Percentiles rank a stretch among this genome's conserved stretches.
Conservation (phyloP, 306 rosid genomes). For the Aeschynomene evenia region DNA sequence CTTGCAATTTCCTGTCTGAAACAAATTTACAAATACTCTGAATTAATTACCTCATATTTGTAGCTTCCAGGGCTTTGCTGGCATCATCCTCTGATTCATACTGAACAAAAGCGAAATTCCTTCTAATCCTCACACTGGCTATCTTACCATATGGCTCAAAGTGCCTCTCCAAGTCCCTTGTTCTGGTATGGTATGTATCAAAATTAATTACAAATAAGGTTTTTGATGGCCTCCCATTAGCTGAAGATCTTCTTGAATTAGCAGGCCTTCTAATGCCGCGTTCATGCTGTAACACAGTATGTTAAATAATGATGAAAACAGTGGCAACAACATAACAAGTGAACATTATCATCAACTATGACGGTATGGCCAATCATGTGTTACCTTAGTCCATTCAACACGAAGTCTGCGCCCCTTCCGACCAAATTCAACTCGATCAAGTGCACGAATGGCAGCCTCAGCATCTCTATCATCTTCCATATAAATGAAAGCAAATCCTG, state of each 20-base stretch:
- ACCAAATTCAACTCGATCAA: constrained; percentile 86
- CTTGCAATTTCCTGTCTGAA: background rate
- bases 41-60: constrained; percentile 77
- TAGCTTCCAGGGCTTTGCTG: constrained; percentile 81
- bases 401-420: constrained; percentile 94
- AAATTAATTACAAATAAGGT: constrained; percentile 93
- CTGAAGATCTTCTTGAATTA: constrained; percentile 71
- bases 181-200: constrained; percentile 87
- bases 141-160: constrained; percentile 96
- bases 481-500: constrained; percentile 94
- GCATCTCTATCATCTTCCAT: constrained; percentile 99
- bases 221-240: constrained; percentile 77
- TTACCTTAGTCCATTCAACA: constrained; percentile 98
- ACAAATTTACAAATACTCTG: background rate
- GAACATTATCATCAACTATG: background rate
- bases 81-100: constrained; percentile 95
- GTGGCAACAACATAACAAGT: background rate
- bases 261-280: constrained; percentile 89
- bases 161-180: constrained; percentile 96
- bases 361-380: background rate
- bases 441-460: constrained; percentile 86
- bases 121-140: constrained; percentile 83
- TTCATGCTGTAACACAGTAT: constrained; percentile 58
- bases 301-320: constrained; percentile 17
- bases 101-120: constrained; percentile 95